Conservation (phyloP, 2,329 filamentous ascomycete species). For the Hyphodiscus sp. region DNA sequence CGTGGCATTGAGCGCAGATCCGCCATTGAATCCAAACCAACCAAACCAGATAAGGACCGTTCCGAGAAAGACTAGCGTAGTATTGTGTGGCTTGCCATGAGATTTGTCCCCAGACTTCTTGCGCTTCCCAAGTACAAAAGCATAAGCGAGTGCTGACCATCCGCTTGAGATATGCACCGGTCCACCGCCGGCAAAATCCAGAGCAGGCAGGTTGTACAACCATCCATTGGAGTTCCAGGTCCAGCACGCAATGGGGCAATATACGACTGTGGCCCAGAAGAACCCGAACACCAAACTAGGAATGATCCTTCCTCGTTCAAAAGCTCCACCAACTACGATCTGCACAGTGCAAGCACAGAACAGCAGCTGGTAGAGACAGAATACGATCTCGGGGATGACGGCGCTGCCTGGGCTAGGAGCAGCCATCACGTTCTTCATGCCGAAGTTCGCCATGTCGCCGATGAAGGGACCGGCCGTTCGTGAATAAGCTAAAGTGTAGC, state of each 20-base stretch:
- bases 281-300: conserved; percentile 59
- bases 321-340: conserved; percentile 59
- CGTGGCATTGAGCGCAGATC: conserved; percentile 43
- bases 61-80: conserved; percentile 56
- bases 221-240: conserved; percentile 63
- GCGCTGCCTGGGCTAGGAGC: conserved; percentile 52
- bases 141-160: conserved; percentile 57
- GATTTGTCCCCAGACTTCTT: conserved; percentile 40
- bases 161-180: conserved; percentile 59
- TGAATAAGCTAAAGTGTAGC: conserved; percentile 57
- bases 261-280: conserved; percentile 59
- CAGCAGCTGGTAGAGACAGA: conserved; percentile 59
- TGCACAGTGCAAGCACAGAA: conserved; percentile 56
- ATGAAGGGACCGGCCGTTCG: conserved; percentile 55
- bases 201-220: conserved; percentile 49
- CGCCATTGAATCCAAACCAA: conserved; percentile 49
- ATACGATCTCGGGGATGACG: conserved; percentile 57
- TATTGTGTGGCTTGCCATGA: conserved; percentile 54
- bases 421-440: conserved; percentile 52
- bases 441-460: conserved; percentile 55
- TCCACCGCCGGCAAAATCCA: conserved; percentile 35
- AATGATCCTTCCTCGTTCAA: conserved; percentile 52
- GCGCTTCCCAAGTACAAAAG: conserved; percentile 55
- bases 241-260: conserved; percentile 58
- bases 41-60: conserved; percentile 62